Base-by-base conservation (phyloP, 2,329 filamentous ascomycete genomes). In the Talaromyces sp. region DNA sequence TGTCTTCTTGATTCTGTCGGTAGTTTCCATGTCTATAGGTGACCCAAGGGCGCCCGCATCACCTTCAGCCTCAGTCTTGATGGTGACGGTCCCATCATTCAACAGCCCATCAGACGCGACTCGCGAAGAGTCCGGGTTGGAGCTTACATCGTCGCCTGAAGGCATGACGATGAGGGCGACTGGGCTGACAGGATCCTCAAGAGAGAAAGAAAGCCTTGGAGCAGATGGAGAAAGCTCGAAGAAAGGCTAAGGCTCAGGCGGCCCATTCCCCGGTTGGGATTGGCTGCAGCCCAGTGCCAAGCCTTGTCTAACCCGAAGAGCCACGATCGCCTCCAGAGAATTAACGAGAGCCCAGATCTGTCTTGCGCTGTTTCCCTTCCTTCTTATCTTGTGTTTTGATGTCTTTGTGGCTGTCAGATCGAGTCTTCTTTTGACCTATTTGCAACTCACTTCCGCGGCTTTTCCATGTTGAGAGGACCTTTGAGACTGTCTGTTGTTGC, bases 101-200 rank as follows among this genome's bases (percentile, higher is more conserved):
- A 17, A 27, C 22, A 27, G 57, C 4, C 47, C 52, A 17, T 35
- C 66, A 35, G 59, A 45, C 25, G 22, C 63, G 52, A 61, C 59
- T 58, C 35, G 66, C 64, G 74, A 73, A 33, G 71, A 70, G 69
- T 75, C 73, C 69, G 73, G 67, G 67, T 75, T 73, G 69, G 68
- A 71, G 73, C 79, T 77, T 71, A 77, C 75, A 71, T 74, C 70
- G 74, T 75, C 77, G 77, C 78, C 75, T 71, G 72, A 68, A 69
- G 75, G 75, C 78, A 80, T 80, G 76, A 78, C 76, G 75, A 77
- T 73, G 73, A 71, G 72, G 72, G 74, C 75, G 49, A 41, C 52
- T 61, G 57, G 25, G 57, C 47, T 54, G 61, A 47, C 43, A 63
- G 33, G 41, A 25, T 27, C 64, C 49, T 45, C 22, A 31, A 27